Evolutionary conservation across 805 yeast species (phyloP).

Genomic region (Zygoascus ofunaensis): DNA sequence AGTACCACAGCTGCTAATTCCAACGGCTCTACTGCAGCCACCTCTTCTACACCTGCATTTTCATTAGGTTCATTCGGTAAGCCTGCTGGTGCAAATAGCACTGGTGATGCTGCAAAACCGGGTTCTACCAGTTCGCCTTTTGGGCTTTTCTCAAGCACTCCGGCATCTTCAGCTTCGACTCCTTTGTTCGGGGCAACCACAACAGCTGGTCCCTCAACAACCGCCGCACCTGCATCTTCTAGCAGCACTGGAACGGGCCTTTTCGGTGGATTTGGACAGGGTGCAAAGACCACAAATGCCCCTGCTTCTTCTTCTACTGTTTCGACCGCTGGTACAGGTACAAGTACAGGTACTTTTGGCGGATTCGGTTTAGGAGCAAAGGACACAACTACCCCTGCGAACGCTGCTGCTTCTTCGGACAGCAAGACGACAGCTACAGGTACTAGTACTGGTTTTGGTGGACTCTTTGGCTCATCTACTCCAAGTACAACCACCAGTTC

Average conservation of each 20-base stretch:
- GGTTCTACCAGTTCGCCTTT: slow-evolving; percentile 5
- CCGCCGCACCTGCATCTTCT: not conserved
- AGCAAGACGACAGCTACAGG: slow-evolving; percentile 1
- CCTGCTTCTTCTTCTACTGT: not conserved
- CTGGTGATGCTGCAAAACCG: not conserved
- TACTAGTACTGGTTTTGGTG: not conserved
- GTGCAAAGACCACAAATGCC: no score
- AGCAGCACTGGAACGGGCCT: slow-evolving; percentile 4
- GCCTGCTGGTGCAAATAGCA: not conserved
- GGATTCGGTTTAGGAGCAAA: not conserved
- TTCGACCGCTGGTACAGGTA: not conserved
- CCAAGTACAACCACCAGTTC: not conserved
- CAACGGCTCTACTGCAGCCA: slow-evolving; percentile 9
- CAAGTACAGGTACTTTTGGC: not conserved
- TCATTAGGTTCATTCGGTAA: slow-evolving; percentile 10
- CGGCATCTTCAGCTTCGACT: slow-evolving; percentile 1
- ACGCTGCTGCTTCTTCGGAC: no score
- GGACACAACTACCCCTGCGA: slow-evolving; percentile 6
- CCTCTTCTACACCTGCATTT: slow-evolving; percentile 6
- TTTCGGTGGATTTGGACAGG: slow-evolving; percentile 1
- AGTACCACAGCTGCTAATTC: not conserved
- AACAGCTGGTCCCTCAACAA: slow-evolving; percentile 1
- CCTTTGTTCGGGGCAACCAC: slow-evolving; percentile 8
- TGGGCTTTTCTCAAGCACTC: slow-evolving; percentile 7
- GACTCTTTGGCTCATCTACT: not conserved